These are phyloP conservation scores for Passiflora organensis DNA, from an alignment of 345 rosid genomes.

Conservation along the genomic window DNA sequence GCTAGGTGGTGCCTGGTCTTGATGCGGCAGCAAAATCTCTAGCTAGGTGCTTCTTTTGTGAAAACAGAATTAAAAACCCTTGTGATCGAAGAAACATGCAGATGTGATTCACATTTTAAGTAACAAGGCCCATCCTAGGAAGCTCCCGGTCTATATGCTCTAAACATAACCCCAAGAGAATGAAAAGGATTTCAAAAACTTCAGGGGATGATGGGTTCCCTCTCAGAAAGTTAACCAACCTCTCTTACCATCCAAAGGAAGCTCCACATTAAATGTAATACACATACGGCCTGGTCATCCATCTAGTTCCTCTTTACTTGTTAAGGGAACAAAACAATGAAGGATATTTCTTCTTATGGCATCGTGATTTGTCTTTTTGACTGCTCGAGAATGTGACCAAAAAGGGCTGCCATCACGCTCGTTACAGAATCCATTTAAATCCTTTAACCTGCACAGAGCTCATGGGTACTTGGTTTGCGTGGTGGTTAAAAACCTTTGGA, in stretches of 20 bases:
- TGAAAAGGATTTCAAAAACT: too few species aligned
- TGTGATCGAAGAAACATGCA: too few species aligned
- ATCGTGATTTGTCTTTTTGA: constrained; percentile 11
- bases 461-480: constrained; percentile 11
- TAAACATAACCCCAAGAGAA: too few species aligned
- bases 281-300: neutral
- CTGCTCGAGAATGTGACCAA: constrained; percentile 14
- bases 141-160: too few species aligned
- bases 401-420: neutral
- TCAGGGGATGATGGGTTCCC: neutral
- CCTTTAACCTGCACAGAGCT: constrained; percentile 13
- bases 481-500: constrained; percentile 6
- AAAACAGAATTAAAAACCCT: neutral
- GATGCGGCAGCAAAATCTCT: neutral
- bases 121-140: too few species aligned
- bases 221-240: neutral
- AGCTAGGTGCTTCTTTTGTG: neutral
- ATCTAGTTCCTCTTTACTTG: constrained; percentile 2
- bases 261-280: neutral
- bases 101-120: too few species aligned
- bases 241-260: neutral
- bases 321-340: constrained; percentile 18
- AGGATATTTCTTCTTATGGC: constrained; percentile 22
- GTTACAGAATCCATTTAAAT: neutral
- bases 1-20: constrained; percentile 2